Base-by-base conservation (phyloP, 306 rosid genomes). In the Cicer yamashitae region DNA sequence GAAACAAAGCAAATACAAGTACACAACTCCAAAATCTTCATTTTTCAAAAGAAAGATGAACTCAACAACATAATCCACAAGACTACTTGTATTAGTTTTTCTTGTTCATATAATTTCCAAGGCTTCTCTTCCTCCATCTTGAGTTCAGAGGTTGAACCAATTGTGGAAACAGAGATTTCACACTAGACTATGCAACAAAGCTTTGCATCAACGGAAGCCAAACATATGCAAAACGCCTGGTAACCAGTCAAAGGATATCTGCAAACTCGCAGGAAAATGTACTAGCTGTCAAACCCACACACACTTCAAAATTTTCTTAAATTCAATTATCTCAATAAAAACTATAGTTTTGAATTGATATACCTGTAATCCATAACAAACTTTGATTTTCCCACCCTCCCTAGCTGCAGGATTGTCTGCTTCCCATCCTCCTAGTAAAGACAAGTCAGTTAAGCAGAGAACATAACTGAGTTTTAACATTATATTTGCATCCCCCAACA, bases 161-260 rank as follows among this genome's bases (percentile, higher is more conserved):
- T 48, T 15, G 39, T 12, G 44, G 69, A 1, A 50, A 56, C 65
- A 54, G 48, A 62, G 44, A 46, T 11, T 77, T 71, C 51, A 52
- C 52, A 61, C 81, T 82, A 94, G 15, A 94, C 77, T 1, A 86
- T 77, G 87, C 96, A 91, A 44, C 98, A 94, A 56, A 91, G 91
- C 87, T 91, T 94, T 39, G 96, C 68, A 89, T 91, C 98, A 70
- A 94, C 86, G 71, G 97, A 90, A 77, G 98, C 93, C 81, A 94
- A 74, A 48, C 93, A 86, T 45, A 91, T 88, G 87, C 96, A 91
- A 79, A 94, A 94, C 4, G 98, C 98, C 75, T 94, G 97, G 86
- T 87, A 94, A 73, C 97, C 98, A 51, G 98, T 94, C 91, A 94
- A 80, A 58, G 97, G 98, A 85, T 90, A 90, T 80, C 97, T 89